phyloP scores from a whole-genome alignment of 495 filamentous ascomycete genomes.

The Penicillium cosmopolitanum region DNA sequence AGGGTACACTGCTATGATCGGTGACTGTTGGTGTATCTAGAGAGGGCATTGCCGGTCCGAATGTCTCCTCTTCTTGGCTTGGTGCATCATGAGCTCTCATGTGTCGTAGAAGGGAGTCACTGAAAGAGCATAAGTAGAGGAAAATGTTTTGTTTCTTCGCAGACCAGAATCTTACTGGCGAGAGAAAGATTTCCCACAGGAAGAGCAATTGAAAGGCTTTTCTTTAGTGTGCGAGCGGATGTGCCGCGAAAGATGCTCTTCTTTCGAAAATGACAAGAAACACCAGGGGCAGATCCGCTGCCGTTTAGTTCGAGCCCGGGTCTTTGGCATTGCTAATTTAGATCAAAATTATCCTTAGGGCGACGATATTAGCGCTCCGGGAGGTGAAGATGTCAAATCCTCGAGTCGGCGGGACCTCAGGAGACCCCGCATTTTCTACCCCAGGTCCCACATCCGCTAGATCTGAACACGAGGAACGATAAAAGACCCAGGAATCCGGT shows the following conservation, averaged over 20 bases:
- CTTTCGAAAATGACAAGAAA: constrained; percentile 31
- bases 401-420: neutral
- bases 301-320: constrained; percentile 3
- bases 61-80: neutral
- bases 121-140: neutral
- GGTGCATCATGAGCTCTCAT: constrained; percentile 10
- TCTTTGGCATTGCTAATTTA: constrained; percentile 10
- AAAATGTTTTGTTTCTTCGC: neutral
- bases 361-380: neutral
- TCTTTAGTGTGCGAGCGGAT: constrained; percentile 39
- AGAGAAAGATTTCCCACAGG: constrained; percentile 32
- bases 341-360: neutral
- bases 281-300: constrained; percentile 31
- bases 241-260: constrained; percentile 37
- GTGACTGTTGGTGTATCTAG: neutral
- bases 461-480: neutral
- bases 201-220: constrained; percentile 34
- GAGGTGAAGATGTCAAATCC: neutral
- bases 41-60: neutral
- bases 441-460: constrained; percentile 1
- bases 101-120: constrained; percentile 32
- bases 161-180: constrained; percentile 20
- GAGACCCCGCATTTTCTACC: constrained; percentile 2
- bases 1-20: neutral
- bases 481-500: too few relatives aligned